Evolutionary conservation across 148 eudicot species (phyloP).

Genomic region (Vaccinium darrowii): DNA sequence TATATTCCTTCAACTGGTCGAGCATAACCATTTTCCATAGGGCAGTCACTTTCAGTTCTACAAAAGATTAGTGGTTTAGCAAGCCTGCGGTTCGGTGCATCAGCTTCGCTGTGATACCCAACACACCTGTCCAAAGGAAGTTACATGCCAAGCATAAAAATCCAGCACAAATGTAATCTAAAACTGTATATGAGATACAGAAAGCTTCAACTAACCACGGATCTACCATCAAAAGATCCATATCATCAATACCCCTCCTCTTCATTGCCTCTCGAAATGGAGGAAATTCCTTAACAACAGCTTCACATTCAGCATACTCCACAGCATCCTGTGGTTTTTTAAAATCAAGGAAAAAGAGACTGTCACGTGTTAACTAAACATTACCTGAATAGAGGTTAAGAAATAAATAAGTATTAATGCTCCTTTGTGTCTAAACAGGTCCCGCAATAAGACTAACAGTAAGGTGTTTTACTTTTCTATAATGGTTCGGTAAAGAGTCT

Average conservation of each 20-base stretch:
- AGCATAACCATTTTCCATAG: slow-evolving; percentile 99
- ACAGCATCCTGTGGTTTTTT: slow-evolving; percentile 70
- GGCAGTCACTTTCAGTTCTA: slow-evolving; percentile 96
- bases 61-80: slow-evolving; percentile 95
- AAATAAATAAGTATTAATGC: neutral
- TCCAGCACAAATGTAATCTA: neutral
- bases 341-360: slow-evolving; percentile 1
- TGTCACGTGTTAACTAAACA: neutral
- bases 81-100: slow-evolving; percentile 88
- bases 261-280: slow-evolving; percentile 92
- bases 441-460: neutral
- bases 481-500: neutral
- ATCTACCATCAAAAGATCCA: slow-evolving; percentile 98
- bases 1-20: slow-evolving; percentile 98
- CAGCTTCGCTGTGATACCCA: slow-evolving; percentile 85
- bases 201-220: slow-evolving; percentile 63
- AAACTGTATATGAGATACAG: neutral
- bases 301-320: slow-evolving; percentile 98
- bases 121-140: slow-evolving; percentile 63
- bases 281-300: slow-evolving; percentile 85
- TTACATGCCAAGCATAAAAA: neutral
- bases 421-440: neutral
- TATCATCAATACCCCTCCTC: slow-evolving; percentile 93
- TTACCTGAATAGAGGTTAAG: neutral
- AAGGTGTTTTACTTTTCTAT: neutral